These are phyloP conservation scores for Cystobasidium slooffiae DNA, from an alignment of 1,284 basidiomycete species.

Conservation along the genomic window DNA sequence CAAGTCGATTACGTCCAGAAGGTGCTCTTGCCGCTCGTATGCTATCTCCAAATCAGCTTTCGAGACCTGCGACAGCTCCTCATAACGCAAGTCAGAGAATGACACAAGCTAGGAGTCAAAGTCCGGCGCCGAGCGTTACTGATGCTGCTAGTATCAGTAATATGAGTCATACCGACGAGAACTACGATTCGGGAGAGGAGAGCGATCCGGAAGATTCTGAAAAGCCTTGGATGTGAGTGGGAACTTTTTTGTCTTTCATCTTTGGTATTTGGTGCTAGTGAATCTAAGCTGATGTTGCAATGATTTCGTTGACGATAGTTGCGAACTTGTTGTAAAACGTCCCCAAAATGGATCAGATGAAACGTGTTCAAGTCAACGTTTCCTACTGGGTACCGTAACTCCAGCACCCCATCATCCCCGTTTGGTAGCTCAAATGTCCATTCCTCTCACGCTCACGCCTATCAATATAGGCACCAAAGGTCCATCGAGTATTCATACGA, in stretches of 20 bases:
- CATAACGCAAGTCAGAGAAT: background rate
- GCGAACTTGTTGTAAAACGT: conserved; percentile 19
- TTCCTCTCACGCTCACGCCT: conserved; percentile 81
- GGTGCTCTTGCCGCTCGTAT: conserved; percentile 10
- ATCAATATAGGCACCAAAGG: conserved; percentile 59
- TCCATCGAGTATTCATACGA: conserved; percentile 43
- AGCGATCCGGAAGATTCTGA: conserved; percentile 94
- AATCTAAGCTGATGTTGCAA: background rate
- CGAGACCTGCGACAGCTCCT: conserved; percentile 3
- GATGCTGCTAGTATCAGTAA: conserved; percentile 14
- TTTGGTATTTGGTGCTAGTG: conserved; percentile 26
- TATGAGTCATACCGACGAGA: conserved; percentile 19
- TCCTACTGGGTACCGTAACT: conserved; percentile 71
- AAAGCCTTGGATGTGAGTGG: conserved; percentile 83
- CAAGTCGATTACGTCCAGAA: conserved; percentile 2
- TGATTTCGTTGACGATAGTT: background rate
- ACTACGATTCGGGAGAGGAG: conserved; percentile 56
- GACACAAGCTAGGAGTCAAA: conserved; percentile 6
- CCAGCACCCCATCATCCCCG: conserved; percentile 97
- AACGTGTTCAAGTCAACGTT: conserved; percentile 64
- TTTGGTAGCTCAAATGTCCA: conserved; percentile 84
- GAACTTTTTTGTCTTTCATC: conserved; percentile 56
- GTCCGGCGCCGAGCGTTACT: conserved; percentile 16
- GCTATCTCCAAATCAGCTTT: conserved; percentile 13
- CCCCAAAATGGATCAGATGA: conserved; percentile 58